phyloP scores from a whole-genome alignment of 2,329 filamentous ascomycete genomes.

The Sclerotinia sclerotiorum region DNA sequence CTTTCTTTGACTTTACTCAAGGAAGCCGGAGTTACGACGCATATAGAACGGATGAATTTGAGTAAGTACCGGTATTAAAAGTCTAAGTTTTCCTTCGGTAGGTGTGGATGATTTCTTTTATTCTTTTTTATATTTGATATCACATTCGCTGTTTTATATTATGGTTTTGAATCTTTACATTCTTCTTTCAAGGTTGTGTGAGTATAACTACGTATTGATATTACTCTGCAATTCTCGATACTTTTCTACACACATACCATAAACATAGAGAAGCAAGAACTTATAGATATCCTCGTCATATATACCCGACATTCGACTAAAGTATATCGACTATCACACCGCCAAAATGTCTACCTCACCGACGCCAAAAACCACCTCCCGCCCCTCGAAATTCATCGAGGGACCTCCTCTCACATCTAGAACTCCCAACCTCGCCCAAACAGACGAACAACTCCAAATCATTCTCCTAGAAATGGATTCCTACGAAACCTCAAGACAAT shows the following conservation, averaged over 20 bases:
- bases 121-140: background rate
- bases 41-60: slow-evolving; percentile 12
- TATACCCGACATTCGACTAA: background rate
- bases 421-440: slow-evolving; percentile 16
- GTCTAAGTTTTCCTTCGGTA: background rate
- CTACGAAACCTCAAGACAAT: slow-evolving; percentile 6
- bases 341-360: slow-evolving; percentile 8
- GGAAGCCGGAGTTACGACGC: slow-evolving; percentile 2
- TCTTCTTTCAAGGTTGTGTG: background rate
- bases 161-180: slow-evolving; percentile 1
- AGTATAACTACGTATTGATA: background rate
- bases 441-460: slow-evolving; percentile 20
- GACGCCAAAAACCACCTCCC: background rate
- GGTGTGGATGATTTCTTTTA: background rate
- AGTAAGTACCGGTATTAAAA: slow-evolving; percentile 16
- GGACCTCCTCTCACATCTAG: slow-evolving; percentile 23
- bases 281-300: background rate
- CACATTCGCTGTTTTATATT: background rate
- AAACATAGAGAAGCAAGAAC: background rate
- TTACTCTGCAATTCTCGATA: background rate
- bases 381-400: slow-evolving; percentile 27
- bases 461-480: slow-evolving; percentile 27
- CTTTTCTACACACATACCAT: background rate
- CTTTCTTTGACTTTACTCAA: slow-evolving; percentile 4
- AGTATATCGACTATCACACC: background rate